Evolutionary conservation across 108 stramenopile genomes (phyloP), one percentile per base, ranked within the genome.

Genomic region (Cyclotella choctawhatcheeana): DNA sequence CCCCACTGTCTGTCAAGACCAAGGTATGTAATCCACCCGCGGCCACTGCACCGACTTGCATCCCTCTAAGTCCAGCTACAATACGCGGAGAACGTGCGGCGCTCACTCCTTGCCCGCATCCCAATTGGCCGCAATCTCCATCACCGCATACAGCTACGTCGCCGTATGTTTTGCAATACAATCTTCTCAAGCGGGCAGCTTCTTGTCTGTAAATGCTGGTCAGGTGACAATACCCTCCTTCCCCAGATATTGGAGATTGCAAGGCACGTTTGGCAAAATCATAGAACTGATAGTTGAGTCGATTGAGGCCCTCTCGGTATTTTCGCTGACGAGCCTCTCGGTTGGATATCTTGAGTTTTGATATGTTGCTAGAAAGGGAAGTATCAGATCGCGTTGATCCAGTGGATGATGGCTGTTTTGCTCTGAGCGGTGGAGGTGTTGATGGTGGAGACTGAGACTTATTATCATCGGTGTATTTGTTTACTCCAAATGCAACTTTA

Each of bases 21-120:
- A 88, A 73, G 17, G 76, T 85, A 68, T 93, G 90, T 34, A 96
- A 52, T 27, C 94, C 97, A 2, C 98, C 98, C 50, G 82, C 86
- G 2, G 90, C 84, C 7, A 98, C 66, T 31, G 71, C 69, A 13
- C 43, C 62, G 13, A 93, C 65, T 18, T 64, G 40, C 5, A 67
- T 55, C 20, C 74, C 69, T 2, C 71, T 60, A 27, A 92, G 65
- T 25, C 60, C 54, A 43, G 35, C 29, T 16, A 89, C 61, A 5
- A 80, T 27, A 25, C 63, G 51, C 0, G 71, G 61, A 17, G 43
- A 71, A 0, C 72, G 64, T 0, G 24, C 30, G 10, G 66, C 65
- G 12, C 37, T 54, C 0, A 78, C 54, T 22, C 37, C 22, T 26
- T 51, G 52, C 20, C 71, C 71, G 26, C 64, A 73, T 0, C 85